phyloP scores from a whole-genome alignment of 2,329 filamentous ascomycete species.

The Dryadomyces quercus-mongolicae region DNA sequence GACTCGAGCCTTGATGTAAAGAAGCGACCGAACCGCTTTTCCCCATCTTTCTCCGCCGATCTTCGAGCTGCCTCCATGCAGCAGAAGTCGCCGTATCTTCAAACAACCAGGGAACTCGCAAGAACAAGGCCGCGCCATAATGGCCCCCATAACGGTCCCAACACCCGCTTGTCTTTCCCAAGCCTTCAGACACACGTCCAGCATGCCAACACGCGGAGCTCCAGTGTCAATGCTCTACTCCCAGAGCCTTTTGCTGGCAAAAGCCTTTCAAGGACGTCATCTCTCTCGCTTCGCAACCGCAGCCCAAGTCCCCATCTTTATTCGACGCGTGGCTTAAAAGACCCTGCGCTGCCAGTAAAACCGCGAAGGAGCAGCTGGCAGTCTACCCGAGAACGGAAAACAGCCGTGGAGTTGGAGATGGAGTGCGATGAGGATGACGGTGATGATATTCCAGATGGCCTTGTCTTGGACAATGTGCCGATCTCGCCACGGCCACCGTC shows the following conservation, averaged over 20 bases:
- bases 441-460: constrained; percentile 67
- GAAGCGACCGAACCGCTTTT: constrained; percentile 33
- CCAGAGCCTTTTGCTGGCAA: constrained; percentile 17
- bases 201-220: constrained; percentile 37
- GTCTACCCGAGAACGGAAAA: constrained; percentile 51
- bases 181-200: constrained; percentile 33
- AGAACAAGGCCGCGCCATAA: constrained; percentile 19
- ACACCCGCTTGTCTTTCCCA: constrained; percentile 30
- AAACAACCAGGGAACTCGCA: constrained; percentile 19
- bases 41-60: constrained; percentile 31
- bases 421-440: constrained; percentile 68
- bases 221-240: constrained; percentile 26
- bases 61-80: constrained; percentile 22
- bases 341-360: constrained; percentile 25
- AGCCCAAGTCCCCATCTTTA: constrained; percentile 35
- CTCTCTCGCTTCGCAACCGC: constrained; percentile 30
- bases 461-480: constrained; percentile 70
- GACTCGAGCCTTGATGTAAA: constrained; percentile 25
- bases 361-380: constrained; percentile 60
- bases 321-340: constrained; percentile 30
- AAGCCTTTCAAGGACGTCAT: constrained; percentile 25
- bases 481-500: constrained; percentile 58
- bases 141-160: constrained; percentile 7
- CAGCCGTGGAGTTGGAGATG: constrained; percentile 56
- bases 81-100: constrained; percentile 13